Base-by-base conservation (phyloP, 2,329 filamentous ascomycete species). In the Penicillium aurantiogriseum region DNA sequence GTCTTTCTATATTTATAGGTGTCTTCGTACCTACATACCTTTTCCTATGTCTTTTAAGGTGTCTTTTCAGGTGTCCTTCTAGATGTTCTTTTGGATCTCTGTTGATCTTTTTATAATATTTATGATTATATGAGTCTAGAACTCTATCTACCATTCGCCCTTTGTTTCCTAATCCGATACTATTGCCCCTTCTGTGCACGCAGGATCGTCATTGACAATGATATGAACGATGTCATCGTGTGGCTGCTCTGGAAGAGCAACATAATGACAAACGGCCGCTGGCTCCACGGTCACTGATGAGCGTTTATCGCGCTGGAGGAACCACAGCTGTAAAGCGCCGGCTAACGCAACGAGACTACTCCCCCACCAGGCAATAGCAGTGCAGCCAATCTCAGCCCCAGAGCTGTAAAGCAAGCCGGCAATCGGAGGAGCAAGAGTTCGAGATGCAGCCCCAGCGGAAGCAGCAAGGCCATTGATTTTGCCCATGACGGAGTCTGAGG, bases 401-500 rank as follows among this genome's bases (percentile, higher is more conserved):
- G 84, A 67, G 17, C 85, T 84, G 65, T 90, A 91, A 5, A 91
- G 77, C 33, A 86, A 80, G 2, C 88, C 88, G 2, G 86, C 85
- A 29, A 90, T 73, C 0, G 88, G 88, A 23, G 87, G 88, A 1
- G 87, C 86, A 39, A 90, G 69, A 0, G 86, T 90, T n/a, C 88
- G 81, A 57, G 86, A 87, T 5, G 85, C 83, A 21, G 88, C 89
- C n/a, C 87, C 88, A 2, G 85, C 87, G 3, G 85, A 88, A 59
- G 89, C 89, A 47, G 88, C 87, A 9, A 90, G 75, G 0, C 88
- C 88, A 61, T 91, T 91, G 71, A 91, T 88, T 64, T 84, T 86
- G 1, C 88, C 88, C 17, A 91, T 78, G 5, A 85, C 81, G 1
- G 80, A 81, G 4, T 84, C 78, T 5, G 83, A 81, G 0, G 87